Percentiles rank a stretch among this genome's conserved stretches.
phyloP scores from a whole-genome alignment of 805 yeast species.

The Myxozyma neglecta region DNA sequence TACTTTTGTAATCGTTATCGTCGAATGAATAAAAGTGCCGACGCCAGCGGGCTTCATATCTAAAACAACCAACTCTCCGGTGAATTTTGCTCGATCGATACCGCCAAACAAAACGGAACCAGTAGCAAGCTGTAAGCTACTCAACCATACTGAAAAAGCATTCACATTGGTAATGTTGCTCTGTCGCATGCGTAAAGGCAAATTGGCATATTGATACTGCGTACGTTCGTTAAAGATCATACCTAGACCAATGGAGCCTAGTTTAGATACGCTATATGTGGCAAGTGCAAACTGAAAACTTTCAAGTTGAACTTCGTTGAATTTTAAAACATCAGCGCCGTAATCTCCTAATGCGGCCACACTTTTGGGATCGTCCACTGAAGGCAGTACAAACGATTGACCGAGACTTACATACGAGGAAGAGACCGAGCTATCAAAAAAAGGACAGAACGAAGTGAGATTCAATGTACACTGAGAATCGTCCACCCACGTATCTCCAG shows the following conservation, averaged over 20 bases:
- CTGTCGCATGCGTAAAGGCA: slow-evolving; percentile 41
- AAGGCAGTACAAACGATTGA: slow-evolving; percentile 37
- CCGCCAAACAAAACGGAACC: slow-evolving; percentile 50
- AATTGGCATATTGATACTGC: slow-evolving; percentile 34
- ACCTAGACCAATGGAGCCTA: slow-evolving; percentile 52
- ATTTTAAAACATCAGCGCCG: slow-evolving; percentile 61
- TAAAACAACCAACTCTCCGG: slow-evolving; percentile 41
- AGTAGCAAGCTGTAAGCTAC: slow-evolving; percentile 36
- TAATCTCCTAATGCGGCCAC: slow-evolving; percentile 56
- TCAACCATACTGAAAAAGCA: slow-evolving; percentile 51
- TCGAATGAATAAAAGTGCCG: background rate
- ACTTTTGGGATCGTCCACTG: slow-evolving; percentile 50
- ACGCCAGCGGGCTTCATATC: slow-evolving; percentile 25
- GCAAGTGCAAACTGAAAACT: slow-evolving; percentile 71
- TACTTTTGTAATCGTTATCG: slow-evolving; percentile 15
- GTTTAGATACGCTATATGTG: slow-evolving; percentile 61
- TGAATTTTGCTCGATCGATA: slow-evolving; percentile 45
- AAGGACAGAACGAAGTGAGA: slow-evolving; percentile 41
- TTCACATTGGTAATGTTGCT: slow-evolving; percentile 45
- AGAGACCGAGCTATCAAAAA: slow-evolving; percentile 37
- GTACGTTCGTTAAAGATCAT: slow-evolving; percentile 39
- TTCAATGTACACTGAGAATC: background rate
- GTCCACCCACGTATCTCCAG: slow-evolving; percentile 69
- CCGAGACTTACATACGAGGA: slow-evolving; percentile 31
- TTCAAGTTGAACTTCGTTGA: slow-evolving; percentile 51